Base-by-base conservation (phyloP, 2,329 filamentous ascomycete genomes). In the Colletotrichum euphorbiae region DNA sequence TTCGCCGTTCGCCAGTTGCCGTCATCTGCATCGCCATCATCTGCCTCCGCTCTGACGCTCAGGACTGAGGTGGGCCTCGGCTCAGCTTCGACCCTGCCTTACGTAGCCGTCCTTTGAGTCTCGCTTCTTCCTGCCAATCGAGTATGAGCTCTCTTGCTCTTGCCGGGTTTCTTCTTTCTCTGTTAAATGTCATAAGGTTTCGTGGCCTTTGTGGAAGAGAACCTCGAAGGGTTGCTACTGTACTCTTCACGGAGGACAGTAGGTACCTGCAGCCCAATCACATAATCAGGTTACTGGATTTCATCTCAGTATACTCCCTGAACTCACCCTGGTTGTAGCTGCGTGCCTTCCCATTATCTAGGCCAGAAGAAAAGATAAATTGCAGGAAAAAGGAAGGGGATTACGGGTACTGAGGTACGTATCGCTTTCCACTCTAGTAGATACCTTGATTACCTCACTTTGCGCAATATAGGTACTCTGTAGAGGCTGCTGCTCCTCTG, bases 61-160 rank as follows among this genome's bases (percentile, higher is more conserved):
- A 28, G 28, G 28, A 28, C 24, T 28, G n/a, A n/a, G n/a, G n/a
- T 45, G 19, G 19, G 12, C 40, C 40, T 57, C 24, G 21, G 46
- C 36, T 57, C 40, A 40, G 54, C 54, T 38, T 57, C 38, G 21
- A 6, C 38, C 36, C 45, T n/a, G n/a, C 13, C 24, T 31, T n/a
- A n/a, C n/a, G n/a, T n/a, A 11, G 54, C 45, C 54, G 15, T 31
- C 45, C 21, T 43, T 45, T 28, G 21, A 50, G 24, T n/a, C 54
- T 57, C 54, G 54, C 54, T n/a, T 57, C 12, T n/a, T 57, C 54
- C 36, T 57, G 54, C 54, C 54, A 21, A 13, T 13, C 54, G 54
- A 43, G 24, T 7, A 31, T 43, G 52, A 28, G 57, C n/a, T 40
- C 57, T 54, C 46, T 48, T 62, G 57, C n/a, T 28, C 38, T 62